phyloP scores from a whole-genome alignment of 768 basidiomycete species.

The Ramaria rubella region DNA sequence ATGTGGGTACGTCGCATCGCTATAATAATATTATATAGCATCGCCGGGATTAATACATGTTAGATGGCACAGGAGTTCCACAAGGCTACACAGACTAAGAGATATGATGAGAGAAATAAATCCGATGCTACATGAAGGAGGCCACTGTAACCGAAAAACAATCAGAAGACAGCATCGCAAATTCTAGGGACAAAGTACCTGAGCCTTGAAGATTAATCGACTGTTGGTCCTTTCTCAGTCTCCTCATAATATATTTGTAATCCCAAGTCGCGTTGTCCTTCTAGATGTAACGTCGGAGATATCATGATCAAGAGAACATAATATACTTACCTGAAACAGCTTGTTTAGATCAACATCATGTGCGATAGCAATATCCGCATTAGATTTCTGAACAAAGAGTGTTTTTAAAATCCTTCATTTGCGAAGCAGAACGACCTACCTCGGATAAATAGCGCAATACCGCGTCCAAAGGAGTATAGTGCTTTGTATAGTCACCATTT shows the following conservation, averaged over 20 bases:
- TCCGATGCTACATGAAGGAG: background rate
- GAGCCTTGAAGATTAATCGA: background rate
- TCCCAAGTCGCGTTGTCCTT: background rate
- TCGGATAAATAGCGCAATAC: conserved; percentile 4
- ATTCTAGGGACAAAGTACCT: background rate
- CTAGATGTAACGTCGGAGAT: background rate
- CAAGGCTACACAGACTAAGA: too few species aligned
- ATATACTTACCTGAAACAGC: background rate
- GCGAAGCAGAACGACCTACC: background rate
- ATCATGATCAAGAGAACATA: background rate
- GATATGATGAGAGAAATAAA: too few species aligned
- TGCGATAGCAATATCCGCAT: conserved; percentile 3
- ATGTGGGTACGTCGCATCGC: too few species aligned
- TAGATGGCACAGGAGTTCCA: too few species aligned
- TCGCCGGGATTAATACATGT: too few species aligned
- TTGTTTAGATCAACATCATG: background rate
- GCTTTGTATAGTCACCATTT: background rate
- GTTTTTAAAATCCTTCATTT: background rate
- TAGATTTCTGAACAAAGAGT: background rate
- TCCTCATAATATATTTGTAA: background rate
- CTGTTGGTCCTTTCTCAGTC: background rate
- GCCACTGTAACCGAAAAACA: background rate
- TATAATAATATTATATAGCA: too few species aligned
- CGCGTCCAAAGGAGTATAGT: conserved; percentile 1
- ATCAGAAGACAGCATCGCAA: background rate